A percentile compares a stretch with the other conserved stretches of the same genome.
Evolutionary conservation across 192 early-diverging fungal species (phyloP).

Genomic region (Glomus cerebriforme): DNA sequence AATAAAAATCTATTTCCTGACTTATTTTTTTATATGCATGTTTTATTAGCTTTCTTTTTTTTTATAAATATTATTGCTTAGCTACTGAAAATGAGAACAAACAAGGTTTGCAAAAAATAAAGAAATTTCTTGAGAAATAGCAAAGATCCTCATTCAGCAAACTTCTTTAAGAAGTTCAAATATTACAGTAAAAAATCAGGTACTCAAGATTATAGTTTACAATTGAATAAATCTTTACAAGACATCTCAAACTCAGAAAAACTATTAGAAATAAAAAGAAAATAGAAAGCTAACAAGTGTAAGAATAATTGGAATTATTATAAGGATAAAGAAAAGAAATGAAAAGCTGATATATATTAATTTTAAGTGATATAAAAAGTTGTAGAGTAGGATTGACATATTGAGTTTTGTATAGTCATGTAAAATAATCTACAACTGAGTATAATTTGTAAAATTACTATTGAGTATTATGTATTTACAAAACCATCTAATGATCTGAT

Average conservation of each 20-base stretch:
- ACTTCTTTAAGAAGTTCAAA: background rate
- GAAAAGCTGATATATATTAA: conserved; percentile 1
- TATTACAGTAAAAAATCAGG: background rate
- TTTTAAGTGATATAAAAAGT: too few relatives aligned
- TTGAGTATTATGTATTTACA: too few relatives aligned
- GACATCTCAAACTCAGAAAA: background rate
- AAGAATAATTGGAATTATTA: background rate
- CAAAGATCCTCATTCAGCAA: background rate
- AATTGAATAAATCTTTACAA: background rate
- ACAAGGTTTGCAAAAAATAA: background rate
- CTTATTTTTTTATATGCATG: too few relatives aligned
- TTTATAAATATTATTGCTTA: too few relatives aligned
- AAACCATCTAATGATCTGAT: too few relatives aligned
- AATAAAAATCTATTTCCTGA: too few relatives aligned
- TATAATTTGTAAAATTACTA: too few relatives aligned
- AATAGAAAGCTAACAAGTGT: background rate
- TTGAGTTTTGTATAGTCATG: too few relatives aligned
- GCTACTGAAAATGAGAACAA: background rate
- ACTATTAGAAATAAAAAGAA: conserved; percentile 2
- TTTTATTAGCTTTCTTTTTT: too few relatives aligned
- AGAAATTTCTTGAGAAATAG: background rate
- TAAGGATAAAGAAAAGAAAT: background rate
- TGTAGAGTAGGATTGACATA: too few relatives aligned
- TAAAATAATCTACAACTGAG: too few relatives aligned
- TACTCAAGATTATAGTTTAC: background rate